These are phyloP conservation scores for Candida mesenterica DNA, from an alignment of 1,139 yeast species.

Conservation along the genomic window DNA sequence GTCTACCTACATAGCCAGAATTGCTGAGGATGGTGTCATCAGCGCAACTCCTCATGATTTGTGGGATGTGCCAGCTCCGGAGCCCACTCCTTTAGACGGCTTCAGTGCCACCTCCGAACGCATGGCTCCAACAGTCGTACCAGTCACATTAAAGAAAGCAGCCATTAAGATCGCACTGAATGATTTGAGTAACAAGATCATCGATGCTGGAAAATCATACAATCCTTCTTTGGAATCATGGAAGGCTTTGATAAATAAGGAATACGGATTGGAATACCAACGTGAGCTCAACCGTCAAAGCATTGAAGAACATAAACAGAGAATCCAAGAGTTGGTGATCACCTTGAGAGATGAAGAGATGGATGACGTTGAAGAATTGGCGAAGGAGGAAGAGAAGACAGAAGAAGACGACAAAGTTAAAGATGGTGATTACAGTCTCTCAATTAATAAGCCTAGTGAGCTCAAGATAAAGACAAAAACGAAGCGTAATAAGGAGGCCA, in stretches of 20 bases:
- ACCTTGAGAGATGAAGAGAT: constrained; percentile 60
- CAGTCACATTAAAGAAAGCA: constrained; percentile 53
- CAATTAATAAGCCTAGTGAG: constrained; percentile 70
- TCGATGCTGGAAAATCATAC: constrained; percentile 88
- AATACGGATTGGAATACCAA: constrained; percentile 62
- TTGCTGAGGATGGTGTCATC: constrained; percentile 63
- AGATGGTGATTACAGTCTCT: constrained; percentile 39
- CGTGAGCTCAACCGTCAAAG: constrained; percentile 64
- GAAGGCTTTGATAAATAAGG: constrained; percentile 68
- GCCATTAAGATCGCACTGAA: constrained; percentile 54
- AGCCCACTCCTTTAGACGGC: constrained; percentile 12
- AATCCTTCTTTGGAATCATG: constrained; percentile 87
- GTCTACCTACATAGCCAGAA: constrained; percentile 47
- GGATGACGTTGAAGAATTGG: constrained; percentile 43
- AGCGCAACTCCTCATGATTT: constrained; percentile 56
- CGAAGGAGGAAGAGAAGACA: constrained; percentile 36
- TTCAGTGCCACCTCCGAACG: constrained; percentile 45
- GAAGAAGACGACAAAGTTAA: constrained; percentile 24
- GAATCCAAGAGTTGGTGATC: constrained; percentile 62
- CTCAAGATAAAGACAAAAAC: constrained; percentile 73
- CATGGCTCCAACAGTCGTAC: constrained; percentile 51
- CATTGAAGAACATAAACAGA: constrained; percentile 59
- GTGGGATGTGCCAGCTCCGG: constrained; percentile 57
- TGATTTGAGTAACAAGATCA: constrained; percentile 31
- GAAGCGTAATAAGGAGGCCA: constrained; percentile 69